Conservation (phyloP, 768 basidiomycete species). For the Cystobasidium tubakii region DNA sequence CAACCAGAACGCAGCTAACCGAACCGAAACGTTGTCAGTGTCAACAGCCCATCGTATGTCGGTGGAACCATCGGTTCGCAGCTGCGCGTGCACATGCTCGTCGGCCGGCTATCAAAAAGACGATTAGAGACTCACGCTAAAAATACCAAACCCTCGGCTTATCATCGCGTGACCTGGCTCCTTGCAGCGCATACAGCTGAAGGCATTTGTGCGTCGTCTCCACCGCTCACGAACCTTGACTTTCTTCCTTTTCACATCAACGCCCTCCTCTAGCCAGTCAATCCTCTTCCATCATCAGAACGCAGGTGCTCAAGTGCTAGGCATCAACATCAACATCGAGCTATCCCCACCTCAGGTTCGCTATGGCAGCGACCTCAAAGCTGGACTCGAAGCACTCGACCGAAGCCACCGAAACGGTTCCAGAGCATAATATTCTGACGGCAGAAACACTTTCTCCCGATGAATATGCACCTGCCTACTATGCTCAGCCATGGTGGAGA, state of each 20-base stretch:
- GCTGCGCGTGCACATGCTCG: not conserved
- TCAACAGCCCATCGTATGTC: too few relatives aligned
- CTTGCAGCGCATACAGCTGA: not conserved
- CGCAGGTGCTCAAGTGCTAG: too few relatives aligned
- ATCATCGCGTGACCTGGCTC: slow-evolving; percentile 4
- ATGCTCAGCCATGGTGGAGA: slow-evolving; percentile 20
- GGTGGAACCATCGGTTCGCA: not conserved
- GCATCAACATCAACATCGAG: too few relatives aligned
- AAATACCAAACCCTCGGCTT: not conserved
- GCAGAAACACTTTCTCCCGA: not conserved
- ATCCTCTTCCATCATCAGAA: too few relatives aligned
- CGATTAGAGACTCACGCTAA: not conserved
- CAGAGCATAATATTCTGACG: not conserved
- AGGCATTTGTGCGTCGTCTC: not conserved
- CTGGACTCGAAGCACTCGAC: not conserved
- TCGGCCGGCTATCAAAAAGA: not conserved
- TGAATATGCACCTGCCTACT: slow-evolving; percentile 23
- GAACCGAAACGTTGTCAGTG: too few relatives aligned
- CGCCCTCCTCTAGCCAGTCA: too few relatives aligned
- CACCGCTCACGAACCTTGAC: not conserved
- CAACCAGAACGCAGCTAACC: too few relatives aligned
- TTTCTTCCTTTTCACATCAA: not conserved
- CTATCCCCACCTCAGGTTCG: too few relatives aligned
- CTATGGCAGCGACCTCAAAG: not conserved
- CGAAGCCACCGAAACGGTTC: not conserved